These are phyloP conservation scores for Colletotrichum sp. DNA, from an alignment of 2,329 filamentous ascomycete genomes.

Conservation along the genomic window DNA sequence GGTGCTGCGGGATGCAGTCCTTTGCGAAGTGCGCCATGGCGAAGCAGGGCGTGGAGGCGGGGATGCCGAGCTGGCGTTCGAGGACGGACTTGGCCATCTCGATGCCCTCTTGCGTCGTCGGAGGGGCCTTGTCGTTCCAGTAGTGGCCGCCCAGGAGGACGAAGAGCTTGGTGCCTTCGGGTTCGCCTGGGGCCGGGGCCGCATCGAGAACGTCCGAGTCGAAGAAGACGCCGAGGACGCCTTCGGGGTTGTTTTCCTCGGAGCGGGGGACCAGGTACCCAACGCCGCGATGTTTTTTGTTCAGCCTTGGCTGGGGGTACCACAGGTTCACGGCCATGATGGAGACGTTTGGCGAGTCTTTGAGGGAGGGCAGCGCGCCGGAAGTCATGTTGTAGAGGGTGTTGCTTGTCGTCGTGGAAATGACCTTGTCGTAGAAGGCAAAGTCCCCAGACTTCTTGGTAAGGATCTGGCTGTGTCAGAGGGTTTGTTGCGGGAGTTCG, in stretches of 20 bases:
- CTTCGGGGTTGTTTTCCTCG: slow-evolving; percentile 79
- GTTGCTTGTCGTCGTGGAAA: slow-evolving; percentile 67
- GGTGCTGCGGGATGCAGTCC: slow-evolving; percentile 91
- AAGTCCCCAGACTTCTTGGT: slow-evolving; percentile 25
- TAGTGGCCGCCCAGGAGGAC: slow-evolving; percentile 95
- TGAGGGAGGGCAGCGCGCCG: slow-evolving; percentile 51
- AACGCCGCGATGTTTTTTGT: slow-evolving; percentile 72
- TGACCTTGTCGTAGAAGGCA: slow-evolving; percentile 58
- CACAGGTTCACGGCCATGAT: slow-evolving; percentile 95
- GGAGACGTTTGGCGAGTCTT: slow-evolving; percentile 69
- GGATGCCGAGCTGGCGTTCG: slow-evolving; percentile 76
- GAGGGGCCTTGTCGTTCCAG: slow-evolving; percentile 81
- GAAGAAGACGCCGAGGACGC: slow-evolving; percentile 90
- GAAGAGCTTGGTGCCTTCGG: slow-evolving; percentile 60
- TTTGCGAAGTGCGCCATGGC: slow-evolving; percentile 62
- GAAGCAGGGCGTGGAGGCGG: slow-evolving; percentile 60
- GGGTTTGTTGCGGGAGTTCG: neutral
- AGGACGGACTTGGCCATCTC: slow-evolving; percentile 74
- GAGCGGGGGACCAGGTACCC: slow-evolving; percentile 89
- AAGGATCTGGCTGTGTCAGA: slow-evolving; percentile 32
- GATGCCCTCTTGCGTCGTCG: slow-evolving; percentile 69
- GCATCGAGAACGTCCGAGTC: slow-evolving; percentile 67
- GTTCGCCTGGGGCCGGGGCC: slow-evolving; percentile 33
- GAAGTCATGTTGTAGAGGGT: slow-evolving; percentile 43
- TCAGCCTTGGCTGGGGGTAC: slow-evolving; percentile 70